Evolutionary conservation across 176 grass and related monocot species (phyloP).

Genomic region (Aegilops umbellulata): DNA sequence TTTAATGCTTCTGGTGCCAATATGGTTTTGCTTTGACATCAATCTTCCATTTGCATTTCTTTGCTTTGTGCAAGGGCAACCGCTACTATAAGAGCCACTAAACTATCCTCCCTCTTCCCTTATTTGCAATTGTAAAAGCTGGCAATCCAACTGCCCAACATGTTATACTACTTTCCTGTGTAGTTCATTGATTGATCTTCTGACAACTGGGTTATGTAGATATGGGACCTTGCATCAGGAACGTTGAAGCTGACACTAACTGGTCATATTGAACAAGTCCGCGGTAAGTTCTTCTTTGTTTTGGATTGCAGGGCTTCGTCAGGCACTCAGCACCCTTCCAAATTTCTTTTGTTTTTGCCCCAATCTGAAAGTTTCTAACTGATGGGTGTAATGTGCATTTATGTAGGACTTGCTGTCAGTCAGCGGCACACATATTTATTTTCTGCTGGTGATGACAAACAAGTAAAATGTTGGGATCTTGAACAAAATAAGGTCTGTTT

Average conservation of each 20-base stretch:
- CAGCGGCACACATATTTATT: slow-evolving; percentile 92
- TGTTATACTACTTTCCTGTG: neutral
- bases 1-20: neutral
- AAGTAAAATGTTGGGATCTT: slow-evolving; percentile 99
- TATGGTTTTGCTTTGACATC: neutral
- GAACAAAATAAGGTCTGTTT: slow-evolving; percentile 96
- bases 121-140: neutral
- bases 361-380: neutral
- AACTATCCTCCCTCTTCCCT: neutral
- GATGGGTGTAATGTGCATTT: slow-evolving; percentile 22
- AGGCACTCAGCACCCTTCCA: neutral
- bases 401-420: slow-evolving; percentile 93
- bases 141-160: neutral
- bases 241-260: slow-evolving; percentile 95
- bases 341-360: neutral
- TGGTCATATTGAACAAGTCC: slow-evolving; percentile 94
- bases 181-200: neutral
- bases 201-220: slow-evolving; percentile 45
- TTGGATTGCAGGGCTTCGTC: neutral
- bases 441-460: slow-evolving; percentile 99
- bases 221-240: slow-evolving; percentile 98
- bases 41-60: neutral
- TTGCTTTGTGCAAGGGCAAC: neutral
- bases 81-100: neutral
- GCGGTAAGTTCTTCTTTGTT: slow-evolving; percentile 53